Base-by-base conservation (phyloP, 768 basidiomycete genomes). In the Tricholoma hemisulphureum region DNA sequence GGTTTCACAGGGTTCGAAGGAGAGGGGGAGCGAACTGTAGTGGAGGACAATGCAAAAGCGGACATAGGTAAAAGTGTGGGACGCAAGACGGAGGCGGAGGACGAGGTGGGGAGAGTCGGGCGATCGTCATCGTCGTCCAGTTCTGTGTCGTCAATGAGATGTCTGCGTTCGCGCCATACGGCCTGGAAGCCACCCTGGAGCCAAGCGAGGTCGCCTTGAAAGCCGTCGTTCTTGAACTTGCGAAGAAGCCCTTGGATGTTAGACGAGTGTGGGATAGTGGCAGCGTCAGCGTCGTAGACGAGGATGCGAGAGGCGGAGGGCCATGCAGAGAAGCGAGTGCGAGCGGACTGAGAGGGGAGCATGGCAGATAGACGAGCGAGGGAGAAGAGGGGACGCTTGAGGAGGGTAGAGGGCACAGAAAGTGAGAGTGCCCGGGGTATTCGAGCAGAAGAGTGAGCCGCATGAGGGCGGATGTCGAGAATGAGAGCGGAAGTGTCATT, bases 341-440 rank as follows among this genome's bases (percentile, higher is more conserved):
- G 83, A 9, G 88, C 80, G 9, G 78, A 65, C 37, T 71, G 59
- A 6, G 83, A 83, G 8, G 89, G 82, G n/a, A 98, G 81, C 88
- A 95, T 95, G 24, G 84, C 84, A 6, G 83, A 75, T 24, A 98
- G 81, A 39, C 86, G 86, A 39, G 84, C 78, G 8, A 96, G 80
- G 24, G 91, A 87, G 75, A 94, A 96, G 3, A 87, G 79, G 1
- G 94, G 94, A 0, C 95, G 87, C 61, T 93, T 94, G 68, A 98
- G 87, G 20, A 98, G 87, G 0, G 95, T 98, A 2, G 95, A 94
- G 1, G 96, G 95, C 5, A 97, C 91, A 48, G 91, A 91, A 60
- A 98, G 83, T 49, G 93, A 93, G 53, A 97, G 76, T 7, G 94
- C 87, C 49, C 73, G 65, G 37, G 81, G 80, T 28, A 97, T 63